These are phyloP conservation scores for Colletotrichum eleusines DNA, from an alignment of 2,329 filamentous ascomycete species.

Conservation along the genomic window DNA sequence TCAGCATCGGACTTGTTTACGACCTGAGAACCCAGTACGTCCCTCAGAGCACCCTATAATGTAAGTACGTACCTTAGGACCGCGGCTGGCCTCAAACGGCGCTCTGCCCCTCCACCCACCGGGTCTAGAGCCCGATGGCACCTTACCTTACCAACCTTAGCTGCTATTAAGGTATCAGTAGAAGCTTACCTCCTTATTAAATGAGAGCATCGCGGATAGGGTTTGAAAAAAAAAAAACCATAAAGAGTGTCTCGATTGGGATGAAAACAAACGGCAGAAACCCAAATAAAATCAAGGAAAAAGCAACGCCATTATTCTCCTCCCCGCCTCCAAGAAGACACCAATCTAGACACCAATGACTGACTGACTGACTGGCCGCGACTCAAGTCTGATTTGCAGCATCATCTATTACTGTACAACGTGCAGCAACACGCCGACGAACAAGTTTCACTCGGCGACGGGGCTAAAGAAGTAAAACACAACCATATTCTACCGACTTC, in stretches of 20 bases:
- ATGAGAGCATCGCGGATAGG: background rate
- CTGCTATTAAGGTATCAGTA: too few species aligned
- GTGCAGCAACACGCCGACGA: background rate
- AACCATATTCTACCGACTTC: too few species aligned
- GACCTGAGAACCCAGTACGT: too few species aligned
- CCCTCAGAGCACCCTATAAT: too few species aligned
- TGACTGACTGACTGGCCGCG: too few species aligned
- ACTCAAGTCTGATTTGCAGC: too few species aligned
- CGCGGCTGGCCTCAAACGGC: background rate
- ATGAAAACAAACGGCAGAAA: background rate
- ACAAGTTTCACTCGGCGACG: background rate
- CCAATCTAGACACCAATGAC: conserved; percentile 5
- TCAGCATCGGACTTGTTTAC: too few species aligned
- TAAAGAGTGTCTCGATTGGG: background rate
- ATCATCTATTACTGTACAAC: too few species aligned
- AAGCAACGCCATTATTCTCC: background rate
- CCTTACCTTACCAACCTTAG: too few species aligned
- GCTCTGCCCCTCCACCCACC: conserved; percentile 32
- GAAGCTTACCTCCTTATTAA: too few species aligned
- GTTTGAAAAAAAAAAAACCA: background rate
- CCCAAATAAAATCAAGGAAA: conserved; percentile 4
- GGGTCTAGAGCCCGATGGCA: background rate
- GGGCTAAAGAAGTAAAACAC: background rate
- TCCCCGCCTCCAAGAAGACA: background rate
- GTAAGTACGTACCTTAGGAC: too few species aligned